These are phyloP conservation scores for Biancaea sappan DNA, from an alignment of 306 rosid species.

Conservation along the genomic window DNA sequence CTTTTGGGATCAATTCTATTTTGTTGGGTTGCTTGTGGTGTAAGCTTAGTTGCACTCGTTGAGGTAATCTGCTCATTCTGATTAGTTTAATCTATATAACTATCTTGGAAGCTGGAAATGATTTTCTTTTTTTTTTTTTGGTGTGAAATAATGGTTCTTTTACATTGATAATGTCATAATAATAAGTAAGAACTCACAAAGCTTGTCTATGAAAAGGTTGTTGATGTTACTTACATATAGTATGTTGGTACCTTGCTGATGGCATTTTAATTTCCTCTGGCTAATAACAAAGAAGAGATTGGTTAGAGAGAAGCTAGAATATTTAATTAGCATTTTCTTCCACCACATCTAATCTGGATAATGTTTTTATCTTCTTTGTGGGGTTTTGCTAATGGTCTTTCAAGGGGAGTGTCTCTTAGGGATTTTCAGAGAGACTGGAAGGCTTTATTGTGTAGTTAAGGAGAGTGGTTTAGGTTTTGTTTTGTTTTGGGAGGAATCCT, in stretches of 20 bases:
- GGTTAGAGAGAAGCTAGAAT: too few relatives aligned
- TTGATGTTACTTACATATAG: constrained; percentile 6
- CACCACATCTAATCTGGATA: too few relatives aligned
- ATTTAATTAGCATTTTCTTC: too few relatives aligned
- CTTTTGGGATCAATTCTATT: constrained; percentile 80
- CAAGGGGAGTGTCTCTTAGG: too few relatives aligned
- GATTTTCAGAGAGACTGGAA: too few relatives aligned
- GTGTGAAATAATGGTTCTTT: background rate
- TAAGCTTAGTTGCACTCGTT: constrained; percentile 80
- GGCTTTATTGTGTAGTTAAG: too few relatives aligned
- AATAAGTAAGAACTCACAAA: background rate
- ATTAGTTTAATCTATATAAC: constrained; percentile 2
- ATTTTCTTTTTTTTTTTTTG: background rate
- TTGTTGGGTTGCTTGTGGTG: constrained; percentile 93
- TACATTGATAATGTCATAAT: background rate
- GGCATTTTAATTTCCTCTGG: constrained; percentile 14
- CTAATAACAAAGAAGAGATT: background rate
- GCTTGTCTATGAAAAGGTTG: background rate
- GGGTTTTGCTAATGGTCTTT: too few relatives aligned
- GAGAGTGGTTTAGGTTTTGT: too few relatives aligned
- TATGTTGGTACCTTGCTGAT: background rate
- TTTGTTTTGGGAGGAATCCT: too few relatives aligned
- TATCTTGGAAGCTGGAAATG: constrained; percentile 5
- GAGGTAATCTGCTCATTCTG: constrained; percentile 63
- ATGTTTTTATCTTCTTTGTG: too few relatives aligned